Evolutionary conservation across 805 yeast genomes (phyloP).

Genomic region (Citeromyces matritensis): DNA sequence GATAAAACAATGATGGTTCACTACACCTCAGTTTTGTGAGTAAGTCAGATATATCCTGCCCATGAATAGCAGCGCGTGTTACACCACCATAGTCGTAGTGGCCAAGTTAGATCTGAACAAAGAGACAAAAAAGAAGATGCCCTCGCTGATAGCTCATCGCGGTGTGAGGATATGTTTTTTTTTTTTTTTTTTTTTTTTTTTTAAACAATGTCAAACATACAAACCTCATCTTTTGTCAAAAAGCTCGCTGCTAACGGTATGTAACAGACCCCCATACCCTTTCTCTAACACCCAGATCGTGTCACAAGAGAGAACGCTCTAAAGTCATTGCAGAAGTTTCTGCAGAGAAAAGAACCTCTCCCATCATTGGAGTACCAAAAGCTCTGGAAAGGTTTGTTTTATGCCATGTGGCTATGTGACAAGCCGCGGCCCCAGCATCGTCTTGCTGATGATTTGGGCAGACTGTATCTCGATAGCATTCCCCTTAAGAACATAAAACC

Average conservation of each 20-base stretch:
- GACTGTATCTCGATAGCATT: constrained; percentile 22
- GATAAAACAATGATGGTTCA: no score
- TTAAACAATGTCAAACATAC: constrained; percentile 5
- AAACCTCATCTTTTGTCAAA: constrained; percentile 49
- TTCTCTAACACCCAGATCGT: no score
- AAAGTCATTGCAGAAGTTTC: constrained; percentile 42
- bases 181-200: neutral
- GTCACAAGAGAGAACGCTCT: constrained; percentile 63
- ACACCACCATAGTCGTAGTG: no score
- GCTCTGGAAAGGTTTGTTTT: constrained; percentile 93
- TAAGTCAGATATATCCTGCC: no score
- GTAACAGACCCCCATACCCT: no score
- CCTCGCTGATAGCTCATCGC: neutral
- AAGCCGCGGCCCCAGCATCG: constrained; percentile 85
- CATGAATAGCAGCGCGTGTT: no score
- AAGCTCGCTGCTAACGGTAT: constrained; percentile 66
- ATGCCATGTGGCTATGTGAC: constrained; percentile 94
- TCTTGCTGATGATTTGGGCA: constrained; percentile 60
- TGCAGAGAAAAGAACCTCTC: constrained; percentile 28
- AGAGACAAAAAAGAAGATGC: no score
- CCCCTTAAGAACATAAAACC: constrained; percentile 24
- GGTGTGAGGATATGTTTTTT: neutral
- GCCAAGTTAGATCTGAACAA: no score
- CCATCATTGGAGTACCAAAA: constrained; percentile 51
- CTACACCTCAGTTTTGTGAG: no score